Evolutionary conservation across 306 rosid genomes (phyloP).

Genomic region (Lupinus albus): DNA sequence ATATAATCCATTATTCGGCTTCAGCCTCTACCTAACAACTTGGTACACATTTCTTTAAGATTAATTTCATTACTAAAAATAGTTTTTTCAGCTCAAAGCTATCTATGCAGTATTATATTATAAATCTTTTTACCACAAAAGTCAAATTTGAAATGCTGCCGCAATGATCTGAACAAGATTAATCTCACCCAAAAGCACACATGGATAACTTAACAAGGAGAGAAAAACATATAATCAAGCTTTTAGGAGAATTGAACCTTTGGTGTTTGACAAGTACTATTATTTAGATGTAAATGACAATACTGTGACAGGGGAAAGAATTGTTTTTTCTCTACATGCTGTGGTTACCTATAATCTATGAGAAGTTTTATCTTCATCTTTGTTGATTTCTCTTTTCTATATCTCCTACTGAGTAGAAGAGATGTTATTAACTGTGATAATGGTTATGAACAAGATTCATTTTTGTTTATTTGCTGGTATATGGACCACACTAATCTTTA

Average conservation of each 20-base stretch:
- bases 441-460: neutral
- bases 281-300: neutral
- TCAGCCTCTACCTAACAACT: neutral
- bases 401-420: neutral
- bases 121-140: too few species aligned
- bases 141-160: neutral
- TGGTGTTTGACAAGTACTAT: neutral
- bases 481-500: neutral
- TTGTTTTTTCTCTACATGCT: neutral
- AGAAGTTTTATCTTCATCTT: constrained; percentile 9
- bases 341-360: neutral
- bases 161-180: neutral
- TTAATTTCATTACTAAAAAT: neutral
- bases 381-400: neutral
- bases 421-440: neutral
- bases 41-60: neutral
- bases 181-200: neutral
- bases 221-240: too few species aligned
- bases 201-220: neutral
- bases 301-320: neutral
- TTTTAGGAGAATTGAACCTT: neutral
- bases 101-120: neutral
- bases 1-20: neutral
- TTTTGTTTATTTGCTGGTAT: neutral
- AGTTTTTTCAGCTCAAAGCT: neutral